Evolutionary conservation across 2,329 filamentous ascomycete species (phyloP).

Genomic region (Zarea fungicola): DNA sequence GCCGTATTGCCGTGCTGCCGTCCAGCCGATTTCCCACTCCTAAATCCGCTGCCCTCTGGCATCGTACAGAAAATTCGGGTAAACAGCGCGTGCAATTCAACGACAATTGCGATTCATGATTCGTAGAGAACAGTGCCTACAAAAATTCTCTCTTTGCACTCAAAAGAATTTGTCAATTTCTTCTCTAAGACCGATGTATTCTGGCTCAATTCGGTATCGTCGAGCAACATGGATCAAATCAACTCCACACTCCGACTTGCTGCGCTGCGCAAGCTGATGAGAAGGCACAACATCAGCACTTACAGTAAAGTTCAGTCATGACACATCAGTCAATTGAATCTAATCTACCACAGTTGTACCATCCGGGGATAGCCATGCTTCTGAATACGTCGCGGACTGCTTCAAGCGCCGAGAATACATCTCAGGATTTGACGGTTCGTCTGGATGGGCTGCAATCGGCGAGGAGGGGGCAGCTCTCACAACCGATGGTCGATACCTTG

Average conservation of each 20-base stretch:
- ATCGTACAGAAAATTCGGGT: no score
- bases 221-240: slow-evolving; percentile 39
- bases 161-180: no score
- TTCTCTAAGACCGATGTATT: background rate
- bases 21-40: no score
- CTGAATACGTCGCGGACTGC: slow-evolving; percentile 96
- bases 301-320: slow-evolving; percentile 62
- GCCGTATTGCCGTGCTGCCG: background rate
- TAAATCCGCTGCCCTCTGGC: no score
- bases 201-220: background rate
- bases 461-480: slow-evolving; percentile 81
- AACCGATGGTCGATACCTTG: slow-evolving; percentile 96
- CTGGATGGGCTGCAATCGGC: slow-evolving; percentile 86
- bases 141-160: no score
- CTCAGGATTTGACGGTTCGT: slow-evolving; percentile 89
- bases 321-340: slow-evolving; percentile 14
- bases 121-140: no score
- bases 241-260: slow-evolving; percentile 72
- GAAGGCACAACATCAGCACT: slow-evolving; percentile 76
- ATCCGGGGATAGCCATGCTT: slow-evolving; percentile 94
- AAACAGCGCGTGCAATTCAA: no score
- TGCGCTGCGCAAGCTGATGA: slow-evolving; percentile 80
- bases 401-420: slow-evolving; percentile 89
- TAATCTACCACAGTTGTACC: slow-evolving; percentile 64
- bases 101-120: no score